Percentiles rank a stretch among this genome's conserved stretches.
Evolutionary conservation across 2,329 filamentous ascomycete species (phyloP).

Genomic region (Didymella glomerata): DNA sequence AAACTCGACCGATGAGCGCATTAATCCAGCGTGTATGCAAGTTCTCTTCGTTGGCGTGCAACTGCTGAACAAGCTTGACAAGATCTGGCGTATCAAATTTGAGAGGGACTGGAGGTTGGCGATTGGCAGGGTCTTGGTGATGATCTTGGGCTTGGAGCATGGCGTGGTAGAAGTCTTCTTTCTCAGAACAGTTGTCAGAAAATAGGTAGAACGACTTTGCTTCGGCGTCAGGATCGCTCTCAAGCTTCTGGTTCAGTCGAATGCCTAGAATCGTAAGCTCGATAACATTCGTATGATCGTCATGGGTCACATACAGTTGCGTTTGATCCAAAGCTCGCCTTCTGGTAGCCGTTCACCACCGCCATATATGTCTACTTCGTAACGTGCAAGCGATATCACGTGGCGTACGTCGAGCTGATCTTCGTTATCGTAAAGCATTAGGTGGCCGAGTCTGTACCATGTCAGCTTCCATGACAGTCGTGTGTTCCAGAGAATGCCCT

Average conservation of each 20-base stretch:
- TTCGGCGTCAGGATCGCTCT: constrained; percentile 63
- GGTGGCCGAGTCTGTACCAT: constrained; percentile 70
- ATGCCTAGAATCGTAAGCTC: constrained; percentile 55
- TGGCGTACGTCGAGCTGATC: constrained; percentile 96
- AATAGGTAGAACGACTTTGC: constrained; percentile 93
- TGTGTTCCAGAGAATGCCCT: constrained; percentile 34
- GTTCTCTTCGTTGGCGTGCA: constrained; percentile 93
- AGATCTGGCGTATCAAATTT: constrained; percentile 86
- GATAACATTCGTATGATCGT: not conserved
- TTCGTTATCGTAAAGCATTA: constrained; percentile 97
- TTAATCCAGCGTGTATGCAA: constrained; percentile 93
- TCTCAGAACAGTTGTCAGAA: constrained; percentile 92
- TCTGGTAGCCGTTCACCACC: constrained; percentile 82
- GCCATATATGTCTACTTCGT: constrained; percentile 84
- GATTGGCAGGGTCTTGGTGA: constrained; percentile 61
- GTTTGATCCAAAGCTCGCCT: constrained; percentile 93
- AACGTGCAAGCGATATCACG: constrained; percentile 90
- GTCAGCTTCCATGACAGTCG: constrained; percentile 18
- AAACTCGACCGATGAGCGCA: constrained; percentile 85
- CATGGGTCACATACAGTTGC: constrained; percentile 68
- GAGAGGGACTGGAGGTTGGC: constrained; percentile 71
- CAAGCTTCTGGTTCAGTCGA: constrained; percentile 73
- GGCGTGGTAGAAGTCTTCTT: constrained; percentile 98
- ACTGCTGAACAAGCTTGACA: constrained; percentile 84
- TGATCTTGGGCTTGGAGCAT: constrained; percentile 85